Percentiles rank a stretch among this genome's conserved stretches.
Conservation (phyloP, 495 filamentous ascomycete species). For the Mytilinidion resinicola region DNA sequence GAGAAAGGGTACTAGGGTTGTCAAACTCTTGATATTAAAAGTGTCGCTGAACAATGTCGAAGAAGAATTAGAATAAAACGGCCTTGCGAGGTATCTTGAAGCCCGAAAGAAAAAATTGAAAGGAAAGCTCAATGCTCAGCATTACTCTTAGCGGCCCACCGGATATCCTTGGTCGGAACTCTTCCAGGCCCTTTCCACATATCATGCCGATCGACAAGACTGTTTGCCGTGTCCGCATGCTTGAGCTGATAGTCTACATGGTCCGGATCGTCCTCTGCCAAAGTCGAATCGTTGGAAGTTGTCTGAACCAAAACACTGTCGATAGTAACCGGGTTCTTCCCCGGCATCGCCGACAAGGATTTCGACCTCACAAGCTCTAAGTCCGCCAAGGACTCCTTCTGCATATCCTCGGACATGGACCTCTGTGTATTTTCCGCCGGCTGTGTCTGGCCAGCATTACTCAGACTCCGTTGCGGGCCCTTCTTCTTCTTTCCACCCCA, state of each 20-base stretch:
- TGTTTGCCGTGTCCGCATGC: slow-evolving; percentile 17
- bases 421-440: not conserved
- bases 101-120: no score
- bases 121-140: no score
- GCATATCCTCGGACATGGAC: slow-evolving; percentile 14
- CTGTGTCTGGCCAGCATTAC: not conserved
- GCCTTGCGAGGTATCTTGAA: no score
- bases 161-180: slow-evolving; percentile 24
- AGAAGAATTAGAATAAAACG: no score
- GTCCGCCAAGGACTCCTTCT: not conserved
- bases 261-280: not conserved
- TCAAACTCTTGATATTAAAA: no score
- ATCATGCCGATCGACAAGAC: slow-evolving; percentile 21
- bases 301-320: slow-evolving; percentile 1
- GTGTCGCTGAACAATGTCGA: no score
- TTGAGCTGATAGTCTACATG: not conserved
- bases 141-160: not conserved
- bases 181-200: slow-evolving; percentile 14
- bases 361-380: slow-evolving; percentile 18
- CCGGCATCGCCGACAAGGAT: slow-evolving; percentile 20
- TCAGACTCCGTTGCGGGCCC: slow-evolving; percentile 2
- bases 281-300: not conserved
- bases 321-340: slow-evolving; percentile 12
- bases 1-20: no score
- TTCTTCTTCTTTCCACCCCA: slow-evolving; percentile 5